Conservation (phyloP, 192 early-diverging fungal species). For the Chytriomyces hyalinus region DNA sequence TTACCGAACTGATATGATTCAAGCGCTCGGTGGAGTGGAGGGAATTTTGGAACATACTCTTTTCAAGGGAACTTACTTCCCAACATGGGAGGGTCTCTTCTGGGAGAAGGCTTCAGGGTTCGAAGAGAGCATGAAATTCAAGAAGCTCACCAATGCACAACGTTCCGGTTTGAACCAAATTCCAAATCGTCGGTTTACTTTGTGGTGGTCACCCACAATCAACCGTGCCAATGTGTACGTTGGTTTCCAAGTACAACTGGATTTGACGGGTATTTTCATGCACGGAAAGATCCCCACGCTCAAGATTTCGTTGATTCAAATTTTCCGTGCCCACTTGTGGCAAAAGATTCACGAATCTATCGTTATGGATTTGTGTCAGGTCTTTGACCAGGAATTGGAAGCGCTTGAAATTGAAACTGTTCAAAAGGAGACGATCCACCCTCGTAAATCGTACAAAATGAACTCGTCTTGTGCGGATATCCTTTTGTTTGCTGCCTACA, state of each 20-base stretch:
- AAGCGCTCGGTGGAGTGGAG: constrained; percentile 97
- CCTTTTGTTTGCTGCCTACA: constrained; percentile 93
- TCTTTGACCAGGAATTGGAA: constrained; percentile 96
- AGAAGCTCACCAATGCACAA: constrained; percentile 98
- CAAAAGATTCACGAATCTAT: constrained; percentile 94
- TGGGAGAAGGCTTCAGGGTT: constrained; percentile 61
- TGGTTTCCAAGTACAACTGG: constrained; percentile 99
- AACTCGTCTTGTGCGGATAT: constrained; percentile 93
- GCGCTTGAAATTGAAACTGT: constrained; percentile 98
- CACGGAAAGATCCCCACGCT: constrained; percentile 99
- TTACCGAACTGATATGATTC: constrained; percentile 99
- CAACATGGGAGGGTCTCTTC: constrained; percentile 98
- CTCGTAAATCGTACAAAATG: constrained; percentile 99
- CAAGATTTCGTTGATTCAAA: constrained; percentile 98
- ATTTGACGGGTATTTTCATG: constrained; percentile 99
- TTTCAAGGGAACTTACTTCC: constrained; percentile 98
- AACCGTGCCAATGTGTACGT: constrained; percentile 99
- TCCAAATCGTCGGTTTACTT: constrained; percentile 98
- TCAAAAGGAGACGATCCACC: constrained; percentile 98
- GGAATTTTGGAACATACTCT: constrained; percentile 98
- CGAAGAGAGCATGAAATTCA: constrained; percentile 66
- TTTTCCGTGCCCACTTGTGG: constrained; percentile 99
- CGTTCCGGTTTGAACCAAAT: constrained; percentile 98
- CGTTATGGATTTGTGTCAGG: constrained; percentile 80
- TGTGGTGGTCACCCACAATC: constrained; percentile 99